Base-by-base conservation (phyloP, 371 early-diverging fungal genomes). In the Lichtheimia ramosa region DNA sequence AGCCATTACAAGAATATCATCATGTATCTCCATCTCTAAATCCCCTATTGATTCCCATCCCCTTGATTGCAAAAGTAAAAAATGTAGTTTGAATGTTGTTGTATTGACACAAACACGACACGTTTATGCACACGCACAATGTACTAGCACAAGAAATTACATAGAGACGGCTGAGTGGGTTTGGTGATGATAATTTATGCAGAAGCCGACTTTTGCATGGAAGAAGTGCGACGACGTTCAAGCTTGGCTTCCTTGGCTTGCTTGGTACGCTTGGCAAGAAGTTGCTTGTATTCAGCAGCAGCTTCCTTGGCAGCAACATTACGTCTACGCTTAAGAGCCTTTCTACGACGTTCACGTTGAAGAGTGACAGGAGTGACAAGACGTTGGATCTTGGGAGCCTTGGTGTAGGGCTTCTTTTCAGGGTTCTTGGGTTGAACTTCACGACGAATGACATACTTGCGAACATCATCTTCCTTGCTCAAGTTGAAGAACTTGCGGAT, bases 401-500 rank as follows among this genome's bases (percentile, higher is more conserved):
- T 98, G 86, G 96, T 91, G 88, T 83, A 87, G 59, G 92, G 83
- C 92, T 95, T 95, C 87, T 91, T 91, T 66, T 84, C 91, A 34
- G 84, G 77, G 84, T 93, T 93, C 88, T 92, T 90, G 74, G 91
- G 88, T 65, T 83, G 79, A 62, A 97, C 85, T 81, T 96, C 96
- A 74, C 97, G 96, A 74, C 97, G 94, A 78, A 98, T 96, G 68
- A 97, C 97, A 75, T 91, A 96, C 88, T 96, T 92, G 83, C 97
- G 95, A 68, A 98, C 96, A 86, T 97, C 98, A 81, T 96, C 99
- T 64, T 92, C 95, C 89, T 95, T 94, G 86, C 85, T 84, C 78
- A 99, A 83, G 79, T 89, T 90, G 85, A 99, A 98, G 85, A 98
- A 88, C 88, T 95, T 95, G 84, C 98, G 93, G 86, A 99, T 96